Percentiles rank a stretch among this genome's conserved stretches.
These are phyloP conservation scores for Camelina neglecta DNA, from an alignment of 345 rosid species.

Conservation along the genomic window DNA sequence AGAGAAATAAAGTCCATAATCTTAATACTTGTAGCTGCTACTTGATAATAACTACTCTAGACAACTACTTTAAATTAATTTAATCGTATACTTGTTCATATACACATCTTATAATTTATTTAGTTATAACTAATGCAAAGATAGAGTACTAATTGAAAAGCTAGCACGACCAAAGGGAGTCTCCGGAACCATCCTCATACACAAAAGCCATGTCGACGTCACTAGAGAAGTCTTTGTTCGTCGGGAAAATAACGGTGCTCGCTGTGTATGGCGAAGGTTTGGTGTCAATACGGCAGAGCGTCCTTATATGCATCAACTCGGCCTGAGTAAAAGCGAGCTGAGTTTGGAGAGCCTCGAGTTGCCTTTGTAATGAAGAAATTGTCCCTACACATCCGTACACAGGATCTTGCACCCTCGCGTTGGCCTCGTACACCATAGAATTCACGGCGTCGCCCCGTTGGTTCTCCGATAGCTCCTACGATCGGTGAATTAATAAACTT, in stretches of 20 bases:
- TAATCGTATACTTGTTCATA: neutral
- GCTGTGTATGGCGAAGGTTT: conserved; percentile 29
- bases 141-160: conserved; percentile 4
- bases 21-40: conserved; percentile 14
- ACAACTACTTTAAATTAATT: conserved; percentile 14
- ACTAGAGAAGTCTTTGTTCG: conserved; percentile 30
- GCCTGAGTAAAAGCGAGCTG: conserved; percentile 85
- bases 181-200: conserved; percentile 31
- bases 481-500: neutral
- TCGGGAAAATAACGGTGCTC: conserved; percentile 19
- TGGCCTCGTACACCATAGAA: conserved; percentile 92
- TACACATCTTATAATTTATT: neutral
- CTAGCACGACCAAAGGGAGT: conserved; percentile 44
- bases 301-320: conserved; percentile 65
- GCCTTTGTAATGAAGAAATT: conserved; percentile 76
- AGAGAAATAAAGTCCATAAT: conserved; percentile 2
- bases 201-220: conserved; percentile 31
- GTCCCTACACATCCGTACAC: conserved; percentile 94
- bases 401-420: conserved; percentile 84
- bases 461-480: conserved; percentile 66
- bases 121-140: neutral
- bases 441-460: conserved; percentile 92
- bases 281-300: conserved; percentile 42
- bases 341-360: conserved; percentile 74
- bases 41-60: neutral